Percentiles rank a stretch among this genome's conserved stretches.
phyloP scores from a whole-genome alignment of 2,329 filamentous ascomycete genomes.

The Stagonosporopsis cucurbitacearum region DNA sequence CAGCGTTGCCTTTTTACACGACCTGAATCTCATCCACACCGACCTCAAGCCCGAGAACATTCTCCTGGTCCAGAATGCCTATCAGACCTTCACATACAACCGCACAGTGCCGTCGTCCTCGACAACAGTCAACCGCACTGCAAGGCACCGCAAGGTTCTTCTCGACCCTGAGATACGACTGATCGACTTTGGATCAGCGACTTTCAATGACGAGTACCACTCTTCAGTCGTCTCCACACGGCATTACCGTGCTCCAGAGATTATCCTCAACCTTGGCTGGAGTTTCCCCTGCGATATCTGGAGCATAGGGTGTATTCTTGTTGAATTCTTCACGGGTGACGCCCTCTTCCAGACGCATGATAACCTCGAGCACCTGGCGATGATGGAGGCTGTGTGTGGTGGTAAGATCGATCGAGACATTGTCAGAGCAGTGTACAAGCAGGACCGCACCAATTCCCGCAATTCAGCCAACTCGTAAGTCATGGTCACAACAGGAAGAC shows the following conservation, averaged over 20 bases:
- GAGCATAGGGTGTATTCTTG: conserved; percentile 72
- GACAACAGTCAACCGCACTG: conserved; percentile 62
- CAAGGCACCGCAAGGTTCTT: conserved; percentile 67
- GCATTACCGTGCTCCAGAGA: conserved; percentile 71
- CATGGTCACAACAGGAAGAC: neutral
- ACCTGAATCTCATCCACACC: conserved; percentile 96
- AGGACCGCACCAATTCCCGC: conserved; percentile 53
- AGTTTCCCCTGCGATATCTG: conserved; percentile 73
- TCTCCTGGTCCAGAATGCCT: conserved; percentile 67
- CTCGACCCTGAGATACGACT: conserved; percentile 70
- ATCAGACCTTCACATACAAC: conserved; percentile 74
- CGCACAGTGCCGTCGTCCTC: conserved; percentile 70
- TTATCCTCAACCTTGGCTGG: conserved; percentile 72
- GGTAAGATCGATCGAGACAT: conserved; percentile 62
- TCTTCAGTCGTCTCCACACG: conserved; percentile 71
- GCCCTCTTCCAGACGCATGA: conserved; percentile 73
- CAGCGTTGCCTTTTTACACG: conserved; percentile 97
- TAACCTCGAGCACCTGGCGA: conserved; percentile 71
- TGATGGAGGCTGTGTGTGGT: conserved; percentile 71
- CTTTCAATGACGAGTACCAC: conserved; percentile 73
- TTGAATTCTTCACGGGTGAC: conserved; percentile 73
- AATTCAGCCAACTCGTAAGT: conserved; percentile 65
- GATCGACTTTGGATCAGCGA: conserved; percentile 72
- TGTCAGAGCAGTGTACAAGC: conserved; percentile 60
- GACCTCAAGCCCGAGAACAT: conserved; percentile 74